Conservation (phyloP, 2,329 filamentous ascomycete genomes). For the Zalaria sp. region DNA sequence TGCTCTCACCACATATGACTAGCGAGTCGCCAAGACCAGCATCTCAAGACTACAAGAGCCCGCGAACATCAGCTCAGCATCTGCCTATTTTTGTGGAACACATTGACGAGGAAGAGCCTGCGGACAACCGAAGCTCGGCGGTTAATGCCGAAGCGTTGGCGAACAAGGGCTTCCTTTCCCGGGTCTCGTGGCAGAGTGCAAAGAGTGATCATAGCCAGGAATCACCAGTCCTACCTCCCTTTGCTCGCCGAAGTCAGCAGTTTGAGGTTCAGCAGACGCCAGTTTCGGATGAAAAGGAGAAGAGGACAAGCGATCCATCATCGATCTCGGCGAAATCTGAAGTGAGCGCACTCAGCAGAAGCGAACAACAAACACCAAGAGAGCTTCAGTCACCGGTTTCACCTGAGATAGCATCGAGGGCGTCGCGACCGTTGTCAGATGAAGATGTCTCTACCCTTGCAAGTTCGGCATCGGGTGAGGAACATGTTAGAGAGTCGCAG, state of each 20-base stretch:
- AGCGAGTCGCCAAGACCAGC: not conserved
- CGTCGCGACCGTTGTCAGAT: not conserved
- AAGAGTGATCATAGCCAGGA: conserved; percentile 11
- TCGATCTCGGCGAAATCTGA: conserved; percentile 6
- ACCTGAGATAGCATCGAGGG: not conserved
- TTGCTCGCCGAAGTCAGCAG: conserved; percentile 18
- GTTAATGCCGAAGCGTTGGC: conserved; percentile 33
- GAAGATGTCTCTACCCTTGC: not conserved
- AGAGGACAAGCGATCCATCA: conserved; percentile 11
- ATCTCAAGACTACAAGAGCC: not conserved
- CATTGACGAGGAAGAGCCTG: conserved; percentile 38
- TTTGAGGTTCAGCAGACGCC: conserved; percentile 11
- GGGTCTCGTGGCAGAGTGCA: conserved; percentile 22
- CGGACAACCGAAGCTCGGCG: conserved; percentile 23
- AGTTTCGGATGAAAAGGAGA: conserved; percentile 1
- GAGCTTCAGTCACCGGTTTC: conserved; percentile 4
- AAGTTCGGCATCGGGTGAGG: not conserved
- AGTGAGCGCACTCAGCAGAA: conserved; percentile 4
- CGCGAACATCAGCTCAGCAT: conserved; percentile 22
- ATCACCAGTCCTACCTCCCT: conserved; percentile 16
- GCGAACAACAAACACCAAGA: conserved; percentile 1
- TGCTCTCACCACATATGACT: not conserved
- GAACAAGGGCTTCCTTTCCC: conserved; percentile 32
- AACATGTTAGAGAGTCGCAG: not conserved
- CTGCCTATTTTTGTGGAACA: conserved; percentile 48